Percentiles rank a stretch among this genome's conserved stretches.
Evolutionary conservation across 2,329 filamentous ascomycete genomes (phyloP).

Genomic region (Hirsutella rhossiliensis): DNA sequence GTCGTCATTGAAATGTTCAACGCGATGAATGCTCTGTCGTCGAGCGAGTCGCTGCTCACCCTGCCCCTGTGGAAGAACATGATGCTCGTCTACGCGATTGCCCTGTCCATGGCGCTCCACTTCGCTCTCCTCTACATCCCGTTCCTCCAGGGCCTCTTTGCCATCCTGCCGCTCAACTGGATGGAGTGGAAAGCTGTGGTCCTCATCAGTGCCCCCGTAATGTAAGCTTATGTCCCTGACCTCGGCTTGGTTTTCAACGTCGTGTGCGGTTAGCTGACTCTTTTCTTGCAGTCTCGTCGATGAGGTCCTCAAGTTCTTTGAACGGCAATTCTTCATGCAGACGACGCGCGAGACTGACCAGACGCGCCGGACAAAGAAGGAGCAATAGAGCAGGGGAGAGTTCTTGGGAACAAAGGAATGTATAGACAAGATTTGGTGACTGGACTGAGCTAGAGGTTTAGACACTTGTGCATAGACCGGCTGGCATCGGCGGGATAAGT

Average conservation of each 20-base stretch:
- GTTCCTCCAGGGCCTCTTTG: conserved; percentile 78
- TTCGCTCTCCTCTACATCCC: conserved; percentile 90
- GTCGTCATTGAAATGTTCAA: conserved; percentile 99
- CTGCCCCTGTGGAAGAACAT: conserved; percentile 97
- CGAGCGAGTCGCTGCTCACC: conserved; percentile 85
- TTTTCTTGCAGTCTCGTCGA: conserved; percentile 55
- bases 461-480: conserved; percentile 16
- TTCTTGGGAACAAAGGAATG: conserved; percentile 8
- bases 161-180: conserved; percentile 76
- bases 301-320: conserved; percentile 68
- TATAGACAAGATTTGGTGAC: conserved; percentile 5
- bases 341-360: conserved; percentile 27
- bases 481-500: conserved; percentile 1
- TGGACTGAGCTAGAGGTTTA: conserved; percentile 14
- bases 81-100: conserved; percentile 93
- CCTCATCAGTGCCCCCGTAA: conserved; percentile 77
- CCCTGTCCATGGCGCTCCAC: conserved; percentile 85
- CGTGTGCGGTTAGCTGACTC: conserved; percentile 9
- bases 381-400: conserved; percentile 26
- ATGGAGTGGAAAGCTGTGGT: conserved; percentile 89
- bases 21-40: conserved; percentile 94
- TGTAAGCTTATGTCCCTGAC: conserved; percentile 46
- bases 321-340: conserved; percentile 54
- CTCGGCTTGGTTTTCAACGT: not conserved
- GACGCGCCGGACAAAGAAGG: conserved; percentile 38